These are phyloP conservation scores for Trichoderma sp. DNA, from an alignment of 2,329 filamentous ascomycete species.

Conservation along the genomic window DNA sequence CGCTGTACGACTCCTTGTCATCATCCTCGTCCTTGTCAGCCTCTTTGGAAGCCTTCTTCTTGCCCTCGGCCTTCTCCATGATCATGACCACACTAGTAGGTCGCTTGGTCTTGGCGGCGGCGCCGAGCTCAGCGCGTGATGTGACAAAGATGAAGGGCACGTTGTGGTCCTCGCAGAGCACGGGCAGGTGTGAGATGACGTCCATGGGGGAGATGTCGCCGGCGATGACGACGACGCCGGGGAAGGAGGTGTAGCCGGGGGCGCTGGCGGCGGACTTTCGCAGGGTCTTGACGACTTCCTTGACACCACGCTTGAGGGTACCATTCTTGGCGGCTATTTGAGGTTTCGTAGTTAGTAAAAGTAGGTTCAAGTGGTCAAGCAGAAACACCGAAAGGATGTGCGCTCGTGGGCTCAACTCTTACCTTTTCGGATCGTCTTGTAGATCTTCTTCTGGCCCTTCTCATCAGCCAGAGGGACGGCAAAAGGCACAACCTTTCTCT, in stretches of 20 bases:
- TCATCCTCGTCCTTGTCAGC: constrained; percentile 50
- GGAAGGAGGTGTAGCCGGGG: constrained; percentile 63
- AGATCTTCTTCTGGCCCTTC: constrained; percentile 67
- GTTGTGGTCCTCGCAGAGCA: constrained; percentile 97
- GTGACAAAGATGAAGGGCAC: constrained; percentile 96
- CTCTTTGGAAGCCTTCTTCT: constrained; percentile 48
- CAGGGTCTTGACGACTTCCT: constrained; percentile 97
- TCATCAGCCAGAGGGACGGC: constrained; percentile 79
- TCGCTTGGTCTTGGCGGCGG: constrained; percentile 90
- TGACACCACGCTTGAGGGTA: constrained; percentile 95
- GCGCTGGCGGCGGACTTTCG: constrained; percentile 80
- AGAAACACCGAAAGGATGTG: background rate
- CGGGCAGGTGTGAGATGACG: constrained; percentile 96
- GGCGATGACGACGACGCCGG: constrained; percentile 84
- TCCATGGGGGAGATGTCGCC: constrained; percentile 98
- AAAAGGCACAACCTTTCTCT: constrained; percentile 74
- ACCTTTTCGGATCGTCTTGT: constrained; percentile 61
- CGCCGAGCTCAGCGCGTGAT: constrained; percentile 89
- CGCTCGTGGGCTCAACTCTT: constrained; percentile 30
- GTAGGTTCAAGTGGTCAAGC: background rate
- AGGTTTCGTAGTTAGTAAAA: background rate
- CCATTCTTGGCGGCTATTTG: constrained; percentile 85
- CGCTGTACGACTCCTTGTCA: constrained; percentile 61
- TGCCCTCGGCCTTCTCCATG: constrained; percentile 56
- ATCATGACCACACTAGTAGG: constrained; percentile 97